Conservation (phyloP, 148 eudicot genomes). For the Persicaria maculosa region DNA sequence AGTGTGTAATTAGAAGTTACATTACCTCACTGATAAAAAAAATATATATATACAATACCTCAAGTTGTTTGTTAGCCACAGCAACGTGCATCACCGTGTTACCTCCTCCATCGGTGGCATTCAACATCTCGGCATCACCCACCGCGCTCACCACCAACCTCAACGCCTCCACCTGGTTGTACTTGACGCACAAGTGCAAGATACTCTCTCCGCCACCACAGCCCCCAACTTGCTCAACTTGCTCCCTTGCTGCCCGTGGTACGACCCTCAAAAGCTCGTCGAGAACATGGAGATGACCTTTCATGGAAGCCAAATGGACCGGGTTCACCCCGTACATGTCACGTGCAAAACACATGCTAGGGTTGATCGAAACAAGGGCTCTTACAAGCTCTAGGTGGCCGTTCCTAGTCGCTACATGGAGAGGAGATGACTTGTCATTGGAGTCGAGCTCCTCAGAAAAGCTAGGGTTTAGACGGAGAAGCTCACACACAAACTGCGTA, state of each 20-base stretch:
- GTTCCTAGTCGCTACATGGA: conserved; percentile 31
- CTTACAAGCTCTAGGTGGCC: conserved; percentile 27
- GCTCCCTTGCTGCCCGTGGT: conserved; percentile 19
- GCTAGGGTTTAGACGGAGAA: conserved; percentile 29
- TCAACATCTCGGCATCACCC: conserved; percentile 9
- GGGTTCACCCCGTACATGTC: conserved; percentile 34
- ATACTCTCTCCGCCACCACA: conserved; percentile 13
- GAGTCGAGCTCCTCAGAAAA: conserved; percentile 30
- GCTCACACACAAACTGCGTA: conserved; percentile 20
- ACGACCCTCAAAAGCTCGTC: conserved; percentile 13
- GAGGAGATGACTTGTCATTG: conserved; percentile 21
- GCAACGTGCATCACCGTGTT: conserved; percentile 15
- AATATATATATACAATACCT: conserved; percentile 1
- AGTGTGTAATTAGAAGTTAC: no score
- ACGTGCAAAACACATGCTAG: conserved; percentile 22
- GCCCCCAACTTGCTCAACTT: not conserved
- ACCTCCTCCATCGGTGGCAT: conserved; percentile 11
- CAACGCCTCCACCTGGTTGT: conserved; percentile 9
- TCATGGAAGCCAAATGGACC: conserved; percentile 26
- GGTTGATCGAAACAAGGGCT: not conserved
- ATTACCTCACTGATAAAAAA: no score
- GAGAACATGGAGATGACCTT: conserved; percentile 20
- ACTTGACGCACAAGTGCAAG: conserved; percentile 28
- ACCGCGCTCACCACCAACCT: not conserved
- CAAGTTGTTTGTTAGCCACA: conserved; percentile 15